Evolutionary conservation across 805 yeast species (phyloP).

Genomic region (Lachancea fermentati): DNA sequence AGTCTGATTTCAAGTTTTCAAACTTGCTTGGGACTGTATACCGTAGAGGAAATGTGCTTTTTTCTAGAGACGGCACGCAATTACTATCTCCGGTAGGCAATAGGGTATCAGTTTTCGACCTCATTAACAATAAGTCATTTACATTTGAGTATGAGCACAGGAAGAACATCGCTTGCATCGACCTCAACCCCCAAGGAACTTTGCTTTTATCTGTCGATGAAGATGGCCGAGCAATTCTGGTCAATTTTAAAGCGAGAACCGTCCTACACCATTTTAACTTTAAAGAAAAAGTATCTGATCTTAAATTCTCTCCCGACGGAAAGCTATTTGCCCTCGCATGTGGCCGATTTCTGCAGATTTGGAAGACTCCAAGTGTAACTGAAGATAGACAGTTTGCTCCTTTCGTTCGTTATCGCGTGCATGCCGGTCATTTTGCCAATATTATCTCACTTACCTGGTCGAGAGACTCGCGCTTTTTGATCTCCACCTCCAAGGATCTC

Average conservation of each 20-base stretch:
- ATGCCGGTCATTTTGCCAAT: constrained; percentile 89
- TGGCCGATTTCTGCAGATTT: constrained; percentile 79
- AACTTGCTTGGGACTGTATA: constrained; percentile 93
- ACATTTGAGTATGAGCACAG: constrained; percentile 93
- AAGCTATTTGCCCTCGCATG: constrained; percentile 78
- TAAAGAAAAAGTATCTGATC: constrained; percentile 65
- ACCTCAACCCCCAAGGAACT: constrained; percentile 77
- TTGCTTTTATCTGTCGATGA: constrained; percentile 77
- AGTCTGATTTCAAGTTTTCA: constrained; percentile 82
- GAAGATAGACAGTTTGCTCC: constrained; percentile 96
- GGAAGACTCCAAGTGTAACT: constrained; percentile 79
- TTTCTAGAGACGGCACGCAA: constrained; percentile 79
- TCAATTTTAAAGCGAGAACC: constrained; percentile 73
- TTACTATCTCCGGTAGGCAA: constrained; percentile 92
- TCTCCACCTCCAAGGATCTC: constrained; percentile 85
- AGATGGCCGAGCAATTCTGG: constrained; percentile 90
- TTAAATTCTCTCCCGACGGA: constrained; percentile 88
- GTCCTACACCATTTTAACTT: constrained; percentile 94
- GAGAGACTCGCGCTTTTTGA: constrained; percentile 77
- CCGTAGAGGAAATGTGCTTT: constrained; percentile 82
- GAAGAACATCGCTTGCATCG: constrained; percentile 70
- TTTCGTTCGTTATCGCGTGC: constrained; percentile 81
- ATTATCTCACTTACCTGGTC: constrained; percentile 83
- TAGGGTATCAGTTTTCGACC: constrained; percentile 82
- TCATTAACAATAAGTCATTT: constrained; percentile 75